phyloP scores from a whole-genome alignment of 352 stramenopile species.

The Phytopythium kandeliae region DNA sequence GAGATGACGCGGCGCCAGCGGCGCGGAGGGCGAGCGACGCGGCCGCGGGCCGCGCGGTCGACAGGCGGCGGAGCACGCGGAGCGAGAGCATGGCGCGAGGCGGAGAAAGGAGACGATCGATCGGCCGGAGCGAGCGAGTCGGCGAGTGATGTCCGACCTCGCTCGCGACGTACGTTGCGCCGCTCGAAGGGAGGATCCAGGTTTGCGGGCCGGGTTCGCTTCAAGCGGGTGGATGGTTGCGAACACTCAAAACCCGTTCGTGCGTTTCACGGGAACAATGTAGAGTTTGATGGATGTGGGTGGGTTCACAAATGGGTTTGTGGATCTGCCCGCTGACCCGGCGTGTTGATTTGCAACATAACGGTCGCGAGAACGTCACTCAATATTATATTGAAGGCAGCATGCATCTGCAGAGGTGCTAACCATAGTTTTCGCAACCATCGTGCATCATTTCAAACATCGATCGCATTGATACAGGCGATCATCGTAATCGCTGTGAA shows the following conservation, averaged over 20 bases:
- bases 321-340: background rate
- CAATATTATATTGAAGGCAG: no score
- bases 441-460: no score
- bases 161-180: no score
- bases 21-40: slow-evolving; percentile 7
- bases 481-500: no score
- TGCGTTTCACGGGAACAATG: no score
- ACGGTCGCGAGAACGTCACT: background rate
- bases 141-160: slow-evolving; percentile 3
- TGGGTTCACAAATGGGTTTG: background rate
- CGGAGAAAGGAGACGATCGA: background rate
- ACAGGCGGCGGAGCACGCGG: slow-evolving; percentile 25
- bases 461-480: no score
- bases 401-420: no score
- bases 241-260: no score
- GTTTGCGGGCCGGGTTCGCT: background rate
- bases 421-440: no score
- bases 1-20: background rate
- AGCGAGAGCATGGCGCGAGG: slow-evolving; percentile 16
- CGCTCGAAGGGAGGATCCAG: no score
- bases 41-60: slow-evolving; percentile 11
- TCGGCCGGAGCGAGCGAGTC: background rate
- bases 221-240: background rate
- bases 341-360: background rate
- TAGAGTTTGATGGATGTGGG: background rate